These are phyloP conservation scores for Zizania latifolia DNA, from an alignment of 176 grass and related monocot genomes.

Conservation along the genomic window DNA sequence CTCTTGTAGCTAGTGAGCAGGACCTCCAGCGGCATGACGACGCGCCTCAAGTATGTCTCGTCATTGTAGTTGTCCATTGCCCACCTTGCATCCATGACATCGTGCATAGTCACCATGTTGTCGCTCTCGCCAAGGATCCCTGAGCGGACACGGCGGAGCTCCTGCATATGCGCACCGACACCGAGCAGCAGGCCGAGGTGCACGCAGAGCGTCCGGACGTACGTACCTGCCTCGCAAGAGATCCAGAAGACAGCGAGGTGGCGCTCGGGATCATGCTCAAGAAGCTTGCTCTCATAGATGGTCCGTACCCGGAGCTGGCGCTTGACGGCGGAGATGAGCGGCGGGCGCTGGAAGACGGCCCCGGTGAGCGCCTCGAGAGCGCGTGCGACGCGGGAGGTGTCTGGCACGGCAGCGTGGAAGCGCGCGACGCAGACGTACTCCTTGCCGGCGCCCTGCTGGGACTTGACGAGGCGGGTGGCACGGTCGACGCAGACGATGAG, in stretches of 20 bases:
- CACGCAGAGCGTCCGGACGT: constrained; percentile 89
- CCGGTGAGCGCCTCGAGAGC: constrained; percentile 84
- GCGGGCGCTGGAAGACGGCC: constrained; percentile 91
- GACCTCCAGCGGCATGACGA: constrained; percentile 46
- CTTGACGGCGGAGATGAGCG: constrained; percentile 94
- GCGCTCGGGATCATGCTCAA: constrained; percentile 75
- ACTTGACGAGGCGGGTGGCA: constrained; percentile 91
- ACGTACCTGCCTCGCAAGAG: constrained; percentile 85
- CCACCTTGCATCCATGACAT: constrained; percentile 47
- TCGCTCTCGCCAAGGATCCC: constrained; percentile 74
- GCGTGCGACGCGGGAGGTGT: constrained; percentile 59
- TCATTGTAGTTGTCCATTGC: constrained; percentile 37
- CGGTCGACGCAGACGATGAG: constrained; percentile 96
- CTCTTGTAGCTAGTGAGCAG: constrained; percentile 50
- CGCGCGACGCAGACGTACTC: constrained; percentile 91
- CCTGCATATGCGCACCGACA: constrained; percentile 89
- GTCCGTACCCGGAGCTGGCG: constrained; percentile 89
- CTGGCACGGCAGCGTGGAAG: constrained; percentile 75
- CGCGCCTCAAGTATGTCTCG: constrained; percentile 41
- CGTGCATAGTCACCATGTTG: constrained; percentile 53
- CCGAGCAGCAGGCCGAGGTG: constrained; percentile 85
- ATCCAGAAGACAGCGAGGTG: constrained; percentile 95
- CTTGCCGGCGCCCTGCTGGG: constrained; percentile 89
- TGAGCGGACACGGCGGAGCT: constrained; percentile 76
- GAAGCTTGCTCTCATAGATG: constrained; percentile 94